phyloP scores from a whole-genome alignment of 1,139 yeast genomes.

The Citeromyces siamensis region DNA sequence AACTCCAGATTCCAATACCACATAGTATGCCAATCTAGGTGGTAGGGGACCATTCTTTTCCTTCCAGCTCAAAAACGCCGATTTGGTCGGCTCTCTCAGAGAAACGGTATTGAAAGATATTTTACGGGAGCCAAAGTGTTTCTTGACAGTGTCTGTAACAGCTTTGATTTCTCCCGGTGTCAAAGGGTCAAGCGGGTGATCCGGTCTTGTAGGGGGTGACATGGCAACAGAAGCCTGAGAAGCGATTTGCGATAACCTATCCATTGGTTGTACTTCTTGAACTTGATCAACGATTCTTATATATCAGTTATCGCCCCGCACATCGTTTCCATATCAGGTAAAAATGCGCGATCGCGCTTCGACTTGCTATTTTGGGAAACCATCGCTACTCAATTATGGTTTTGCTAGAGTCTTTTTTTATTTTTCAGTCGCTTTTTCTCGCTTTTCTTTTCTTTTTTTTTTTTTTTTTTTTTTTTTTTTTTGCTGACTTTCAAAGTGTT shows the following conservation, averaged over 20 bases:
- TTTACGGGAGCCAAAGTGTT: constrained; percentile 22
- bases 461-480: too few relatives aligned
- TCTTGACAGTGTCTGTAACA: constrained; percentile 30
- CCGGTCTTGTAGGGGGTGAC: constrained; percentile 39
- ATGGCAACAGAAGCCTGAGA: constrained; percentile 47
- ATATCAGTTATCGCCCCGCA: constrained; percentile 1
- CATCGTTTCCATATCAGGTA: neutral
- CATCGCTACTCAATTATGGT: too few relatives aligned
- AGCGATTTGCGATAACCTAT: constrained; percentile 56
- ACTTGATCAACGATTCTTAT: neutral
- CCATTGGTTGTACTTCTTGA: constrained; percentile 25
- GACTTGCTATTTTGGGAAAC: too few relatives aligned
- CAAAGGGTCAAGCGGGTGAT: constrained; percentile 66
- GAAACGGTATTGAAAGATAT: constrained; percentile 58
- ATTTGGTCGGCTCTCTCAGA: constrained; percentile 58
- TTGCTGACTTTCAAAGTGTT: too few relatives aligned
- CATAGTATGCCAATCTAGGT: constrained; percentile 56
- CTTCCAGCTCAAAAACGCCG: constrained; percentile 51
- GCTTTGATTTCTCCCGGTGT: constrained; percentile 41
- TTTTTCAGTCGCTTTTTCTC: neutral
- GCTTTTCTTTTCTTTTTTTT: neutral
- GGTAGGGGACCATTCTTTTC: constrained; percentile 50
- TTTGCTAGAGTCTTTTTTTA: neutral
- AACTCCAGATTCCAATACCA: constrained; percentile 45
- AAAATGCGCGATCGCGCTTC: neutral